Evolutionary conservation across 2,329 filamentous ascomycete species (phyloP).

Genomic region (Aspergillus awamori): DNA sequence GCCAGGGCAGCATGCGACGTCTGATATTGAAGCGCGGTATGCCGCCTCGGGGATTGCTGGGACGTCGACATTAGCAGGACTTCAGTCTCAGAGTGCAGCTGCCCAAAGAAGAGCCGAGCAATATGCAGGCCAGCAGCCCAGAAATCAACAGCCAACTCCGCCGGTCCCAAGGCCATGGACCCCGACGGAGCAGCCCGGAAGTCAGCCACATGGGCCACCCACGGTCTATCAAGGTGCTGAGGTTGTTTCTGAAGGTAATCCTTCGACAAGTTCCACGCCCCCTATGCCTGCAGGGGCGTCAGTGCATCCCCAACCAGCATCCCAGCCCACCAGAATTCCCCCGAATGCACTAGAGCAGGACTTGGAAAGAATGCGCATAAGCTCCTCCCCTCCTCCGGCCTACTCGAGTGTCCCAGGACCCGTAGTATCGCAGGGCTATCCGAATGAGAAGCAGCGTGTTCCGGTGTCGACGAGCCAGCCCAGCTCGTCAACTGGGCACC

Average conservation of each 20-base stretch:
- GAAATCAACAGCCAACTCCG: slow-evolving; percentile 30
- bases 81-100: slow-evolving; percentile 75
- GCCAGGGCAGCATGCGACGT: slow-evolving; percentile 69
- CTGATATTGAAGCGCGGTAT: slow-evolving; percentile 88
- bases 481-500: slow-evolving; percentile 27
- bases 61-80: slow-evolving; percentile 75
- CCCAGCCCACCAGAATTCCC: slow-evolving; percentile 48
- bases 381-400: slow-evolving; percentile 87
- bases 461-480: slow-evolving; percentile 27
- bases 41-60: slow-evolving; percentile 89
- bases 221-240: slow-evolving; percentile 87
- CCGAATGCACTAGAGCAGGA: slow-evolving; percentile 81
- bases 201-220: slow-evolving; percentile 83
- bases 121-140: slow-evolving; percentile 61
- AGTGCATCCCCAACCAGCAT: slow-evolving; percentile 21
- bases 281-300: slow-evolving; percentile 30
- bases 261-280: slow-evolving; percentile 41
- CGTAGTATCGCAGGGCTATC: slow-evolving; percentile 61
- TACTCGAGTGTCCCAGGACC: slow-evolving; percentile 74
- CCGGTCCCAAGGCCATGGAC: slow-evolving; percentile 76
- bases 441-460: slow-evolving; percentile 74
- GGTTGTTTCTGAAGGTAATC: slow-evolving; percentile 59
- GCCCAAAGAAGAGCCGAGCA: slow-evolving; percentile 79
- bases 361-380: slow-evolving; percentile 77
- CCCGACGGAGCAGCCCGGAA: slow-evolving; percentile 85